A percentile compares a stretch with the other conserved stretches of the same genome.
phyloP scores from a whole-genome alignment of 208 protist species.

The Crithidia brevicula region DNA sequence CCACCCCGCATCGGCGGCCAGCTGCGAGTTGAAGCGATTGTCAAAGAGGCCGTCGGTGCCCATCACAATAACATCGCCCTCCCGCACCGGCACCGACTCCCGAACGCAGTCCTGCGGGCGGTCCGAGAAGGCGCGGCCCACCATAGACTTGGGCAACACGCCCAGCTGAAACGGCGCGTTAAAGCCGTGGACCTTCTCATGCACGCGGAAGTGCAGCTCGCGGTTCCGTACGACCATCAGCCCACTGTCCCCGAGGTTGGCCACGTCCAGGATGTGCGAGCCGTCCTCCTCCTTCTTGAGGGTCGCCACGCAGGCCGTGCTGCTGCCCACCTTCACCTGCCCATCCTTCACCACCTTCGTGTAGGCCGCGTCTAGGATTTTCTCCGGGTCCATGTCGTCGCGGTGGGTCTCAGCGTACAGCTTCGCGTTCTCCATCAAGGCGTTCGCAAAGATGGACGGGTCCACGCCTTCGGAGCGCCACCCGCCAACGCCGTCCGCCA shows the following conservation, averaged over 20 bases:
- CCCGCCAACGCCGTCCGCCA: slow-evolving; percentile 93
- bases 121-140: slow-evolving; percentile 77
- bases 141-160: slow-evolving; percentile 71
- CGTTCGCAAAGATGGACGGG: slow-evolving; percentile 81
- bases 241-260: slow-evolving; percentile 93
- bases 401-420: slow-evolving; percentile 86
- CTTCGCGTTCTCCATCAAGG: slow-evolving; percentile 93
- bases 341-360: slow-evolving; percentile 75
- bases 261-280: slow-evolving; percentile 76
- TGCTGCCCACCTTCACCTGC: slow-evolving; percentile 89
- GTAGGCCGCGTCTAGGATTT: slow-evolving; percentile 84
- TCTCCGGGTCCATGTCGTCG: slow-evolving; percentile 77
- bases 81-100: slow-evolving; percentile 75
- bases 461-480: slow-evolving; percentile 90
- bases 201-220: slow-evolving; percentile 73
- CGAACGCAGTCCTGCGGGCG: slow-evolving; percentile 69
- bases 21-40: slow-evolving; percentile 90
- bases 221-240: slow-evolving; percentile 86
- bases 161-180: slow-evolving; percentile 94
- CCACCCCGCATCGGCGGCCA: slow-evolving; percentile 83
- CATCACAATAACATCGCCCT: slow-evolving; percentile 92
- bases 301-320: slow-evolving; percentile 87
- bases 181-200: slow-evolving; percentile 92
- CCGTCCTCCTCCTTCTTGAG: slow-evolving; percentile 60
- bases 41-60: slow-evolving; percentile 95